phyloP scores from a whole-genome alignment of 495 filamentous ascomycete genomes.

The Aspergillus leporis region DNA sequence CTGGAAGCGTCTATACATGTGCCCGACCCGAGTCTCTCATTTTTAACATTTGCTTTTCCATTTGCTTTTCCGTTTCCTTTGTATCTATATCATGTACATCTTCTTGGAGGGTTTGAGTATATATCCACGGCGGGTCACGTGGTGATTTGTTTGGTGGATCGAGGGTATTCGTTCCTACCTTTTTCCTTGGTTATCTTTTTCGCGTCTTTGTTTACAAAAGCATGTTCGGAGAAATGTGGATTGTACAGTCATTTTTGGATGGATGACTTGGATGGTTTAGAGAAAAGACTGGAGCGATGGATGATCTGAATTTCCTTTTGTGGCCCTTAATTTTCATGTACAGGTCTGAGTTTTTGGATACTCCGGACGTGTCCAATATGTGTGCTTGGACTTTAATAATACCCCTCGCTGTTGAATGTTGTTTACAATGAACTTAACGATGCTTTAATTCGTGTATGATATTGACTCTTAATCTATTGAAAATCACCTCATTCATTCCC shows the following conservation, averaged over 20 bases:
- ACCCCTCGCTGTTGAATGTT: constrained; percentile 22
- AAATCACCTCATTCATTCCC: neutral
- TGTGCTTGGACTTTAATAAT: constrained; percentile 29
- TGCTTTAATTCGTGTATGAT: constrained; percentile 2
- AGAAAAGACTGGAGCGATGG: constrained; percentile 16
- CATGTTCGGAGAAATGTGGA: neutral
- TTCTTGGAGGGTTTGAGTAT: constrained; percentile 15
- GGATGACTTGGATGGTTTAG: constrained; percentile 14
- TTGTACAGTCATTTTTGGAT: constrained; percentile 3
- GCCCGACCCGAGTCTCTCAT: constrained; percentile 22
- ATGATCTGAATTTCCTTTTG: constrained; percentile 5
- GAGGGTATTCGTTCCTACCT: constrained; percentile 18
- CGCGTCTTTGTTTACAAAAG: constrained; percentile 8
- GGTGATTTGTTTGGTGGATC: constrained; percentile 9
- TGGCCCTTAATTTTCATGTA: constrained; percentile 19
- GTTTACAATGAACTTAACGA: constrained; percentile 4
- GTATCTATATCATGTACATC: constrained; percentile 43
- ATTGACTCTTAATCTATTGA: neutral
- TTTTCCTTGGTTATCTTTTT: constrained; percentile 16
- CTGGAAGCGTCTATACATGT: constrained; percentile 33
- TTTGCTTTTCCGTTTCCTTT: constrained; percentile 26
- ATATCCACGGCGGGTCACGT: constrained; percentile 24
- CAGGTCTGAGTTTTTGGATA: constrained; percentile 13
- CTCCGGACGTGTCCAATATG: no score
- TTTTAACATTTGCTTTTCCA: constrained; percentile 15